These are phyloP conservation scores for Solanum medicagineum DNA, from an alignment of 257 asterid species.

Conservation along the genomic window DNA sequence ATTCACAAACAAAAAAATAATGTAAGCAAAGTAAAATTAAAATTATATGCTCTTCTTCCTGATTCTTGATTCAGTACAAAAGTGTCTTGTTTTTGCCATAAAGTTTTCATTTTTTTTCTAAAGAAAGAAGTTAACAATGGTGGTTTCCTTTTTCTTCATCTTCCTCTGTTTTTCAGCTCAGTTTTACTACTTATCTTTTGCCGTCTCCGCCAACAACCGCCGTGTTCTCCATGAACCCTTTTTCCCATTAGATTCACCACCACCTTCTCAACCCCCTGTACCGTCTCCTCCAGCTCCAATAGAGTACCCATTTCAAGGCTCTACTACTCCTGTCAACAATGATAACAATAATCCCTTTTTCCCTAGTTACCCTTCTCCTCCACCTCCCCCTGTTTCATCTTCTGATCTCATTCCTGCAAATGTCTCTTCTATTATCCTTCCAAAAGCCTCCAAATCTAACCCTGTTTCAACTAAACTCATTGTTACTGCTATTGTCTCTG, in stretches of 20 bases:
- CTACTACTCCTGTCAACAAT: background rate
- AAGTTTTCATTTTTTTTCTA: background rate
- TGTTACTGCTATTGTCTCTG: background rate
- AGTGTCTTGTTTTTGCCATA: background rate
- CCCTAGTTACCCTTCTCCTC: constrained; percentile 2
- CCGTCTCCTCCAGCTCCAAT: background rate
- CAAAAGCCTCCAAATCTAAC: background rate
- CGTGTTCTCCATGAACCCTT: constrained; percentile 19
- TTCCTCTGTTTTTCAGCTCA: background rate
- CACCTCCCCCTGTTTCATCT: background rate
- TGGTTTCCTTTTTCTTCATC: background rate
- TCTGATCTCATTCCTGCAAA: constrained; percentile 8
- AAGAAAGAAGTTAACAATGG: background rate
- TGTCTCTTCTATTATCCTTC: constrained; percentile 4
- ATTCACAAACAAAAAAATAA: background rate
- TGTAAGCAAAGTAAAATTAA: background rate
- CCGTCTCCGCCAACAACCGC: constrained; percentile 5
- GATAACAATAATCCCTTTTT: background rate
- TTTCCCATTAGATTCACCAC: background rate
- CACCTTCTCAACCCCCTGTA: background rate
- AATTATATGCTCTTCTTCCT: background rate
- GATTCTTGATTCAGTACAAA: background rate
- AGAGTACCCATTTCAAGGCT: constrained; percentile 2
- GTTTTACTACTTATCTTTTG: background rate
- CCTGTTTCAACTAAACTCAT: constrained; percentile 2